Conservation (phyloP, 2,329 filamentous ascomycete genomes). For the Diaporthe sp. region DNA sequence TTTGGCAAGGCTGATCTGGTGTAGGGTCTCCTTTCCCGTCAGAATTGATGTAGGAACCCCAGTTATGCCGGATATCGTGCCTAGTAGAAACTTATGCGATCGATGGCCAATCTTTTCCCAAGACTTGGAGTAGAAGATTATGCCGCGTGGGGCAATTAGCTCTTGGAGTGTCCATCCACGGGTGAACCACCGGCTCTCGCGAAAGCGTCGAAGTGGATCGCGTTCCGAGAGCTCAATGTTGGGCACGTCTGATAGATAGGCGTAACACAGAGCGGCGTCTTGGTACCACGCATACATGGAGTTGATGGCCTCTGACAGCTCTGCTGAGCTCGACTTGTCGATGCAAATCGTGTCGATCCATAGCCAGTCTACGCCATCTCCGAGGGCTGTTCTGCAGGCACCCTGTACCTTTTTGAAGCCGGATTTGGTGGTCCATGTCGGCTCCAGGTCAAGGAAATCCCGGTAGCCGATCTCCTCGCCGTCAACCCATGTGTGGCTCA, state of each 20-base stretch:
- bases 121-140: conserved; percentile 30
- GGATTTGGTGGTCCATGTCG: background rate
- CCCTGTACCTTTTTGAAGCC: conserved; percentile 35
- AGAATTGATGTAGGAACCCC: conserved; percentile 28
- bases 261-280: conserved; percentile 37
- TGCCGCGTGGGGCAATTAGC: conserved; percentile 29
- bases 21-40: conserved; percentile 9
- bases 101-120: conserved; percentile 29
- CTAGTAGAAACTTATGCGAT: conserved; percentile 11
- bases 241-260: conserved; percentile 37
- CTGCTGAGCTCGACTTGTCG: conserved; percentile 41
- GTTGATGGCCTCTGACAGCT: conserved; percentile 40
- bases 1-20: conserved; percentile 34
- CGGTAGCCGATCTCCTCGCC: conserved; percentile 40
- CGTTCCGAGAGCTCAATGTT: background rate
- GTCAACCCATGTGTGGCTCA: conserved; percentile 43
- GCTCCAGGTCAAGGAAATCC: conserved; percentile 32
- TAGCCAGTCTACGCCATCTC: conserved; percentile 30
- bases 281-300: conserved; percentile 40
- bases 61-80: conserved; percentile 26
- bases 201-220: conserved; percentile 2
- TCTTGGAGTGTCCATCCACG: conserved; percentile 35
- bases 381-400: conserved; percentile 29
- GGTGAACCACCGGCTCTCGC: conserved; percentile 33
- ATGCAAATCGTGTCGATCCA: conserved; percentile 44